Evolutionary conservation across 495 filamentous ascomycete genomes (phyloP), one percentile per base, ranked within the genome.

Genomic region (Jackrogersella multiformis): DNA sequence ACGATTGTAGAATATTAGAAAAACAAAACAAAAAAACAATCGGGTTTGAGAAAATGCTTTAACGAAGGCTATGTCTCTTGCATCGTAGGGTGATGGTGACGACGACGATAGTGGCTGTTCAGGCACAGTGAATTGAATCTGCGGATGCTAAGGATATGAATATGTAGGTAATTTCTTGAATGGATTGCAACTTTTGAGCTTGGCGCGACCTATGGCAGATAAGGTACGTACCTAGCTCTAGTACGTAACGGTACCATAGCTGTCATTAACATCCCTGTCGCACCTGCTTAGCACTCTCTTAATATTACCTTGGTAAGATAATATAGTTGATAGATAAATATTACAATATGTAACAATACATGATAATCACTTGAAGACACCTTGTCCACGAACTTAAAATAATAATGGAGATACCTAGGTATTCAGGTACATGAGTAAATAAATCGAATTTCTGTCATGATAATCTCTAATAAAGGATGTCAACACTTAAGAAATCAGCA

Each of bases 1-100:
- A 90, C 86, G 15, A 90, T 74, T 57, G 4, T 87, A 82, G 10
- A 87, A 86, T 46, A 63, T 35, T 30, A 24, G 8, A 10, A 4
- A n/a, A 34, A 59, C 26, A 30, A 30, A 44, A 55, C 5, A 93
- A 82, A 61, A 92, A 46, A 21, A 20, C 1, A n/a, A n/a, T n/a
- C n/a, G n/a, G n/a, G n/a, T 42, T 21, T 39, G 28, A 65, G 10
- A 20, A 62, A 58, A 35, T 16, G 18, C 3, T 61, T 45, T 16
- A 53, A 57, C 9, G 34, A 55, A 41, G 38, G 49, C 9, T 59
- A 62, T 46, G 55, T 52, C 15, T 48, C 30, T 60, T 42, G 39
- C 64, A 63, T 72, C 13, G 21, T 42, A 66, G 10, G 28, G 5
- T 16, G 61, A 61, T 45, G 28, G 5, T 16, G 61, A 61, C 39